These are phyloP conservation scores for Diddensiella transvaalensis DNA, from an alignment of 805 yeast genomes.

Conservation along the genomic window DNA sequence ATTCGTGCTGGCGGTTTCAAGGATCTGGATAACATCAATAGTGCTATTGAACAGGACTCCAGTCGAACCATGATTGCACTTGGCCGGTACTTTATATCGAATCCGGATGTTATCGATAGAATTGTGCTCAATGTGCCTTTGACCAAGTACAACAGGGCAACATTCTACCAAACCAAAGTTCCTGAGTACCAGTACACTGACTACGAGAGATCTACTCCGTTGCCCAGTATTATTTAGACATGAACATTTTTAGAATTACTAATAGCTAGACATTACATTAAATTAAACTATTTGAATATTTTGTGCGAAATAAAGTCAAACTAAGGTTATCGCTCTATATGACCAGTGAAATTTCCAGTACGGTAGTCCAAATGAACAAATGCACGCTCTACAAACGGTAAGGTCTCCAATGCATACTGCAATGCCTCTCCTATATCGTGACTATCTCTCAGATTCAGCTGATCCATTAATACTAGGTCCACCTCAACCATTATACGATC, in stretches of 20 bases:
- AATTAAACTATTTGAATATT: too few species aligned
- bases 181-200: background rate
- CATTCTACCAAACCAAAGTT: background rate
- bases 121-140: constrained; percentile 40
- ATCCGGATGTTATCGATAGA: constrained; percentile 53
- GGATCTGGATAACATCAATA: background rate
- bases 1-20: constrained; percentile 40
- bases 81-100: constrained; percentile 51
- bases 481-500: constrained; percentile 74
- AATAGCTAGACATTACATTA: too few species aligned
- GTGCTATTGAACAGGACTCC: background rate
- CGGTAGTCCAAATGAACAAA: constrained; percentile 70
- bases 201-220: background rate
- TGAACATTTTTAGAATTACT: too few species aligned
- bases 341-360: constrained; percentile 38
- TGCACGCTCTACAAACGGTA: constrained; percentile 75
- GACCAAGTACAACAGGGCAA: constrained; percentile 38
- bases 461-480: constrained; percentile 56
- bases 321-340: constrained; percentile 21
- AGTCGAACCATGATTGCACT: constrained; percentile 33
- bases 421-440: constrained; percentile 81
- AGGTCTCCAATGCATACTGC: constrained; percentile 74
- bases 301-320: too few species aligned
- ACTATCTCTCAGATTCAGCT: constrained; percentile 55
- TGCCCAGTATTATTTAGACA: background rate